A percentile compares a stretch with the other conserved stretches of the same genome.
Conservation (phyloP, 2,329 filamentous ascomycete genomes). For the Talaromyces amestolkiae region DNA sequence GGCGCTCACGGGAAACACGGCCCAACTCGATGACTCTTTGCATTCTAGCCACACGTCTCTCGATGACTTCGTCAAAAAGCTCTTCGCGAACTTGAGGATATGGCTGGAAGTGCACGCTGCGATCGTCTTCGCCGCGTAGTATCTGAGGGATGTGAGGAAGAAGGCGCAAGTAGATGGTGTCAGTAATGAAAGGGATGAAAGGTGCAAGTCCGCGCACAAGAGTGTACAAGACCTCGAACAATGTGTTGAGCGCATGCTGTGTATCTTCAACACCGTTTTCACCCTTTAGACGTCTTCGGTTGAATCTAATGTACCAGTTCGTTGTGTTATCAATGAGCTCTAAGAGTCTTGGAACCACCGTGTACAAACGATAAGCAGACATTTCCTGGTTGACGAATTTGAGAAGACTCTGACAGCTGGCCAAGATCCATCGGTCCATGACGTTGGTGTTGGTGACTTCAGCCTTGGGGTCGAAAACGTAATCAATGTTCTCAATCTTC, state of each 20-base stretch:
- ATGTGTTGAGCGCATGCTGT: constrained; percentile 82
- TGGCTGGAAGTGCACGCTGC: constrained; percentile 87
- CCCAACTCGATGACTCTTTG: constrained; percentile 92
- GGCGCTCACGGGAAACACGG: constrained; percentile 79
- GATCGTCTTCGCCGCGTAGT: constrained; percentile 66
- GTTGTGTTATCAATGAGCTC: constrained; percentile 88
- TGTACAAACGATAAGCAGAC: constrained; percentile 76
- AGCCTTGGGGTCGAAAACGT: constrained; percentile 71
- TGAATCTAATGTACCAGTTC: constrained; percentile 99
- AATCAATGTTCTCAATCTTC: constrained; percentile 77
- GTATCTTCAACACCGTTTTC: constrained; percentile 85
- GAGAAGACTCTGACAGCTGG: constrained; percentile 84
- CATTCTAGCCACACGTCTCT: constrained; percentile 86
- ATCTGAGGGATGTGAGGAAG: constrained; percentile 76
- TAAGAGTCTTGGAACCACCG: constrained; percentile 81
- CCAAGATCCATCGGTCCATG: constrained; percentile 94
- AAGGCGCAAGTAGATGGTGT: constrained; percentile 86
- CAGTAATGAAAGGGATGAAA: constrained; percentile 92
- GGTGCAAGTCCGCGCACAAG: constrained; percentile 84
- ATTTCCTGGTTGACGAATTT: constrained; percentile 93
- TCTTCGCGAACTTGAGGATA: constrained; percentile 88
- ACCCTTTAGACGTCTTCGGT: constrained; percentile 85
- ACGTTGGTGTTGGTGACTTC: constrained; percentile 68
- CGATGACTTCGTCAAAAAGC: constrained; percentile 80
- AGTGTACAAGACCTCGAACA: constrained; percentile 91